These are phyloP conservation scores for Paramarasmius palmivorus DNA, from an alignment of 1,284 basidiomycete genomes.

Conservation along the genomic window DNA sequence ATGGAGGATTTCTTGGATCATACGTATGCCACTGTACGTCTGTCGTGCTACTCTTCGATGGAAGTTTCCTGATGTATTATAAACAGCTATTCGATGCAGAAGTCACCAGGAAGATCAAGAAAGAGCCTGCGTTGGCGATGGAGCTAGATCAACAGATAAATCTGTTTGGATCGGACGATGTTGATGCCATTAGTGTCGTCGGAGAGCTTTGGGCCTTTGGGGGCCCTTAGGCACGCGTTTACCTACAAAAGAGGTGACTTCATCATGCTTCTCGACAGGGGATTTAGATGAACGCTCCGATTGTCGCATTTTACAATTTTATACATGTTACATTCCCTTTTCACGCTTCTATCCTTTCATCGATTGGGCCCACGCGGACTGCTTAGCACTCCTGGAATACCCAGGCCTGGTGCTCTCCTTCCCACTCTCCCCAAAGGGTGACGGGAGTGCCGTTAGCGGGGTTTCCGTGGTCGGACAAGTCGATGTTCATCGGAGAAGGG, in stretches of 20 bases:
- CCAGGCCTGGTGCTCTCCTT: slow-evolving; percentile 24
- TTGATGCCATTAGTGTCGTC: slow-evolving; percentile 23
- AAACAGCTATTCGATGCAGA: slow-evolving; percentile 87
- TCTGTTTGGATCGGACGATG: slow-evolving; percentile 8
- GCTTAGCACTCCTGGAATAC: slow-evolving; percentile 18
- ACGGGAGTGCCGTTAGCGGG: slow-evolving; percentile 21
- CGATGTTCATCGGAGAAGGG: slow-evolving; percentile 17
- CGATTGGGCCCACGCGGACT: not conserved
- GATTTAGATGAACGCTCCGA: not conserved
- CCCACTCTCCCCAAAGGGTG: slow-evolving; percentile 22
- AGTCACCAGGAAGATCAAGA: slow-evolving; percentile 75
- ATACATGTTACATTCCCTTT: too few species aligned
- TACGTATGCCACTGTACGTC: slow-evolving; percentile 85
- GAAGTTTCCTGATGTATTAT: not conserved
- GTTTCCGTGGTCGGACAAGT: slow-evolving; percentile 23
- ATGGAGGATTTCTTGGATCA: slow-evolving; percentile 98
- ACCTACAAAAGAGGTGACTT: not conserved
- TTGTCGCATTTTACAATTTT: too few species aligned
- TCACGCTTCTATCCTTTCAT: too few species aligned
- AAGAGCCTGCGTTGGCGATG: slow-evolving; percentile 69
- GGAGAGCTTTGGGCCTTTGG: slow-evolving; percentile 42
- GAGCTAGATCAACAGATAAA: slow-evolving; percentile 29
- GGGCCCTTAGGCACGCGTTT: not conserved
- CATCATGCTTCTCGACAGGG: not conserved
- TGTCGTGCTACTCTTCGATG: slow-evolving; percentile 8